Evolutionary conservation across 768 basidiomycete genomes (phyloP), one percentile per base, ranked within the genome.

Genomic region (Termitomyces sp.): DNA sequence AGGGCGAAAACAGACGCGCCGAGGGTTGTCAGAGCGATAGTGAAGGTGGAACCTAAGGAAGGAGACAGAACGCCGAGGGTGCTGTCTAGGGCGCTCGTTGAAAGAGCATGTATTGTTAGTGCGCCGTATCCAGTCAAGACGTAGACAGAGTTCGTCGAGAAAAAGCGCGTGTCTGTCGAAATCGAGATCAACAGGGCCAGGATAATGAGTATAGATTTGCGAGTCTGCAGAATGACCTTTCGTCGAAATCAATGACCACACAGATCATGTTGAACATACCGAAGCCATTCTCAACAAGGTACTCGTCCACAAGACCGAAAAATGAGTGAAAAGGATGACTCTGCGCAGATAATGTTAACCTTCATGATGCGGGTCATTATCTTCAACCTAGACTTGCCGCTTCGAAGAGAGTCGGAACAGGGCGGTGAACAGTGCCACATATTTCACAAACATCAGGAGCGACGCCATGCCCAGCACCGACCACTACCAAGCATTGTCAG

Each of bases 401-500:
- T 80, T 76, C 2, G 87, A 79, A 41, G 90, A 78, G 21, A 92
- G 72, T 44, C 87, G 78, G 63, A 82, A 86, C 52, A 92, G 71
- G 17, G 88, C 87, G 3, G 82, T 83, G 65, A 89, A 82, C 40
- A 92, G 70, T 48, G 82, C 80, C 5, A 80, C 82, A 56, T 87
- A 83, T 63, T 88, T 86, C 21, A 92, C 72, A 60, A 90, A 86
- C 55, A 86, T 73, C 59, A 88, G 67, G 45, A 89, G 65, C 0
- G 89, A 88, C 16, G 86, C 81, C 65, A 84, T 81, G 4, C 80
- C 87, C 7, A 91, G 69, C 17, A 84, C 83, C 14, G 88, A 80
- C 86, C 87, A 90, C 90, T 92, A 54, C 25, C 40, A 49, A 56
- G 50, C 27, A 44, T 3, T 17, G 43, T 56, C 31, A 50, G 40